A percentile compares a stretch with the other conserved stretches of the same genome.
These are phyloP conservation scores for Vigna trinervia DNA, from an alignment of 306 rosid species.

Conservation along the genomic window DNA sequence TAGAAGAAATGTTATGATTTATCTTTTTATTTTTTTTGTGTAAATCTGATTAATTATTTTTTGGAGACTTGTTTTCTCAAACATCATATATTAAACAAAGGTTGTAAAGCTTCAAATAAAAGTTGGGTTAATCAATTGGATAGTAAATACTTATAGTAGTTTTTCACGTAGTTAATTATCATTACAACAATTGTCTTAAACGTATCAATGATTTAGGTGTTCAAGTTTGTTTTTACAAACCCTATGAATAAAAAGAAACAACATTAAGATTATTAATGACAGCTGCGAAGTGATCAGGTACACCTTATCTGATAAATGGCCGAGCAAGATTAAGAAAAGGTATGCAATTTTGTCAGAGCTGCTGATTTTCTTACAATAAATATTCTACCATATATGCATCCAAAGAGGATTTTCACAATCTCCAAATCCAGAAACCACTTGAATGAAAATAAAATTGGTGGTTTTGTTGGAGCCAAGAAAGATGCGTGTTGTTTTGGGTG, in stretches of 20 bases:
- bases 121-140: too few relatives aligned
- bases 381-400: conserved; percentile 10
- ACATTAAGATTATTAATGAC: not conserved
- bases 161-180: too few relatives aligned
- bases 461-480: not conserved
- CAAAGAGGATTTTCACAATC: conserved; percentile 14
- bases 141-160: too few relatives aligned
- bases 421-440: not conserved
- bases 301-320: not conserved
- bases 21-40: too few relatives aligned
- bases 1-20: too few relatives aligned
- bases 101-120: not conserved
- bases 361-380: not conserved
- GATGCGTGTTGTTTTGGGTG: not conserved
- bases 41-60: too few relatives aligned
- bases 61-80: not conserved
- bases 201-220: too few relatives aligned
- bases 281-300: not conserved
- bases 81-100: not conserved
- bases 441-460: not conserved
- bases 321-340: conserved; percentile 2
- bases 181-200: too few relatives aligned
- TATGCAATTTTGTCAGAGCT: not conserved
- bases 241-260: not conserved
- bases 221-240: not conserved